A percentile compares a stretch with the other conserved stretches of the same genome.
Conservation (phyloP, 305 asterid genomes). For the Fraxinus baroniana region DNA sequence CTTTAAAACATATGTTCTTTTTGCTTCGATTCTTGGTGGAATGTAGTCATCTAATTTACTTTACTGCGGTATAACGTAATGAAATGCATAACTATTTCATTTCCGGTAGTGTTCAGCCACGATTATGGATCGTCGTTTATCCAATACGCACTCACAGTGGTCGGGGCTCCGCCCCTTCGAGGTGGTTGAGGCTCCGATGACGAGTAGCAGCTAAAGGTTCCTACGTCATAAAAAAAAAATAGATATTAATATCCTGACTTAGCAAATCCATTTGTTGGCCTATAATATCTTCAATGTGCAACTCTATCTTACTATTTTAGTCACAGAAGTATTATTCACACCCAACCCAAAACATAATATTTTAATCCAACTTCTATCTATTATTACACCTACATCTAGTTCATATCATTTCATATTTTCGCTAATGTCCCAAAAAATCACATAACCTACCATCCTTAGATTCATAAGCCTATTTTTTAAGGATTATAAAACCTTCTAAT, state of each 20-base stretch:
- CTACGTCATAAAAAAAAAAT: too few species aligned
- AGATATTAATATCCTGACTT: neutral
- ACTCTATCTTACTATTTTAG: neutral
- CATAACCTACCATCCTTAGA: neutral
- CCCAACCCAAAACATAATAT: neutral
- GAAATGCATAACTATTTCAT: neutral
- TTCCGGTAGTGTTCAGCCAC: too few species aligned
- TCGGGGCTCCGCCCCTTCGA: too few species aligned
- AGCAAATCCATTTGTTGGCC: neutral
- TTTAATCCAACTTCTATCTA: neutral
- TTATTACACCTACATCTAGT: neutral
- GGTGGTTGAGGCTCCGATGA: too few species aligned
- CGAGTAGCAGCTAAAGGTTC: too few species aligned
- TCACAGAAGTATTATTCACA: neutral
- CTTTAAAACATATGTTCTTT: conserved; percentile 20
- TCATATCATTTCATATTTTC: neutral
- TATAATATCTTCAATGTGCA: neutral
- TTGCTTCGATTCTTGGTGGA: neutral
- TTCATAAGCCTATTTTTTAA: neutral
- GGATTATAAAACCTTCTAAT: neutral
- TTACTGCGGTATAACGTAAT: neutral
- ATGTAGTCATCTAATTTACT: neutral
- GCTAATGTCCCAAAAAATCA: neutral
- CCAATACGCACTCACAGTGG: too few species aligned
- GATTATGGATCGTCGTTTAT: too few species aligned